Percentiles rank a stretch among this genome's conserved stretches.
phyloP scores from a whole-genome alignment of 305 asterid species.

The Euphrasia arctica region DNA sequence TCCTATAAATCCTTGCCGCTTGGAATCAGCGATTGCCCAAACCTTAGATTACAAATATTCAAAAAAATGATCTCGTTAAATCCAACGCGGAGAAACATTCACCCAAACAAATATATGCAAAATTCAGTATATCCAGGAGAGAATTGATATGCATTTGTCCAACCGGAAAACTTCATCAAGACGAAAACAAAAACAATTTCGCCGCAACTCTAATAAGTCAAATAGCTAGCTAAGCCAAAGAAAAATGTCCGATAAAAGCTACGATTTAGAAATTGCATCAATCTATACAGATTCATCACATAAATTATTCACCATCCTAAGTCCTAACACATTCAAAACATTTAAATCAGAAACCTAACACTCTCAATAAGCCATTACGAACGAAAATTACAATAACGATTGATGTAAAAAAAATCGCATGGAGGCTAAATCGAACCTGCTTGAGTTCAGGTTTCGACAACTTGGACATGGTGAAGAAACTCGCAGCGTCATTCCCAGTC shows the following conservation, averaged over 20 bases:
- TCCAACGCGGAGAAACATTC: constrained; percentile 13
- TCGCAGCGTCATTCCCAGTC: constrained; percentile 58
- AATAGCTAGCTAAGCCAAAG: too few relatives aligned
- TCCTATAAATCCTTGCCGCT: constrained; percentile 77
- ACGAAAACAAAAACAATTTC: not conserved
- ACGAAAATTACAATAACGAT: not conserved
- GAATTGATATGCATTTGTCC: too few relatives aligned
- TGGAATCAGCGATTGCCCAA: constrained; percentile 87
- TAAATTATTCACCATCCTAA: not conserved
- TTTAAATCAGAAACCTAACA: constrained; percentile 3
- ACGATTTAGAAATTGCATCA: not conserved
- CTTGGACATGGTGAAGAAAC: constrained; percentile 51
- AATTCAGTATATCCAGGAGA: constrained; percentile 6
- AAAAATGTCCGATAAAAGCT: too few relatives aligned
- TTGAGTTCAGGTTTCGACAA: constrained; percentile 51
- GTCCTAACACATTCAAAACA: not conserved
- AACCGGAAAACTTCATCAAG: not conserved
- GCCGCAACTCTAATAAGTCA: too few relatives aligned
- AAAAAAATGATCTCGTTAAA: constrained; percentile 1
- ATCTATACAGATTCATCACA: not conserved
- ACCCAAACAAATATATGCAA: not conserved
- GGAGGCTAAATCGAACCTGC: constrained; percentile 34
- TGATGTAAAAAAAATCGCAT: not conserved
- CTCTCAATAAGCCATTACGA: not conserved
- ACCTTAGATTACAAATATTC: constrained; percentile 44